phyloP scores from a whole-genome alignment of 2,329 filamentous ascomycete species.

The Colletotrichum tanaceti region DNA sequence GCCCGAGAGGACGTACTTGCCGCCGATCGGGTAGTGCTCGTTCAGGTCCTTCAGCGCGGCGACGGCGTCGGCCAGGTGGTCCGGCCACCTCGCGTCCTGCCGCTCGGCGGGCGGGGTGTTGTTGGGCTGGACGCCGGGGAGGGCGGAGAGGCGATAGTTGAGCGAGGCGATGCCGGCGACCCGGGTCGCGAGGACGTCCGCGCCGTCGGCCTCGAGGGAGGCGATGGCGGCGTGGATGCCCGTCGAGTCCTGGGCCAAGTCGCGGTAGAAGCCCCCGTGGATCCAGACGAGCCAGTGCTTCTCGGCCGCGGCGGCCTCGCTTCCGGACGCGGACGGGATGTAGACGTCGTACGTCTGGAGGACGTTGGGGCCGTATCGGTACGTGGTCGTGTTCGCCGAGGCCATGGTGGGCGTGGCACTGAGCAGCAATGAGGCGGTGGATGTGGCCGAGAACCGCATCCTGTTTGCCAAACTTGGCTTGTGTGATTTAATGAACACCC shows the following conservation, averaged over 20 bases:
- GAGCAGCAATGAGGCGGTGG: background rate
- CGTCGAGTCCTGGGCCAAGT: slow-evolving; percentile 32
- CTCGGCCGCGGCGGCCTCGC: background rate
- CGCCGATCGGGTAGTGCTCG: slow-evolving; percentile 16
- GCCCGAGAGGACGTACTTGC: slow-evolving; percentile 26
- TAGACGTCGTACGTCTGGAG: slow-evolving; percentile 34
- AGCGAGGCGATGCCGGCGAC: slow-evolving; percentile 28
- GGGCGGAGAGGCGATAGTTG: slow-evolving; percentile 30
- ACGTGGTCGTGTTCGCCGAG: slow-evolving; percentile 18
- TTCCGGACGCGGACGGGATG: background rate
- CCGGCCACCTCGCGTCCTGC: slow-evolving; percentile 32
- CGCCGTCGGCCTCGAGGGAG: slow-evolving; percentile 22
- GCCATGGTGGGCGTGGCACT: slow-evolving; percentile 19
- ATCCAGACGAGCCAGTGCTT: slow-evolving; percentile 34
- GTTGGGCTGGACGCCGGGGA: slow-evolving; percentile 32
- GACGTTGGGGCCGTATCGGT: slow-evolving; percentile 27
- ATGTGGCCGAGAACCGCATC: slow-evolving; percentile 13
- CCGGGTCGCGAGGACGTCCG: slow-evolving; percentile 2
- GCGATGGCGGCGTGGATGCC: slow-evolving; percentile 22
- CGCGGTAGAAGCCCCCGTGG: slow-evolving; percentile 34
- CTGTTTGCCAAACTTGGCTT: background rate
- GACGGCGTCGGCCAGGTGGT: slow-evolving; percentile 26
- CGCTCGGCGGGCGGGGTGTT: slow-evolving; percentile 24
- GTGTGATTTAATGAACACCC: background rate
- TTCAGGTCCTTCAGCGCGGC: slow-evolving; percentile 29